Evolutionary conservation across 495 filamentous ascomycete genomes (phyloP), one percentile per base, ranked within the genome.

Genomic region (Halenospora varia): DNA sequence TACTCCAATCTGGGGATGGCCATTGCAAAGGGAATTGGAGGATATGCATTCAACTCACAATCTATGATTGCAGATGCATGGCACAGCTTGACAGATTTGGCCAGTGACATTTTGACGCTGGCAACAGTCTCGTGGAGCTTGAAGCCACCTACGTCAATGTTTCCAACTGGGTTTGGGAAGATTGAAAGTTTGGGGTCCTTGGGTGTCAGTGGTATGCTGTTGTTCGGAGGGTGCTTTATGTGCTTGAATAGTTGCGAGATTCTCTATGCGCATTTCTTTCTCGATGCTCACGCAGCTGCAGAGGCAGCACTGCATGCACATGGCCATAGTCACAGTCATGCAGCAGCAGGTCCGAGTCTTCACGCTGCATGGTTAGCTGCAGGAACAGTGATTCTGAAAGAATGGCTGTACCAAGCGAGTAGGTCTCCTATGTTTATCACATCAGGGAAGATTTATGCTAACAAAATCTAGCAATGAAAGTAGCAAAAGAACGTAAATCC

Each of bases 361-460:
- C 88, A 97, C 66, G 94, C 94, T 9, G 93, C 90, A 17, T 98
- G 94, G 94, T 71, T 98, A 20, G 94, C 94, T n/a, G 89, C 81
- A 15, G 92, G 89, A 2, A 94, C 90, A 1, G 95, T 98, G 50
- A 71, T 89, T 1, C 74, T 96, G 53, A 98, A 98, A 74, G 94
- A 98, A 70, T 98, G 92, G 88, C 75, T 98, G 24, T 98, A 97
- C 68, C 87, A 88, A 77, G 89, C 92, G 46, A 97, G 93, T 95
- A 84, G 76, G 91, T 78, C 20, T 25, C 24, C 26, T 22, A 40
- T 9, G 29, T 13, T 13, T 35, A 13, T 35, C 29, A 4, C 13
- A 13, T 6, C 29, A 13, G 6, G 13, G 13, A 35, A 13, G 13
- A 13, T 13, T 6, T 35, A 35, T 35, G 29, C 22, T 52, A n/a